These are phyloP conservation scores for Pleurotus djamor DNA, from an alignment of 768 basidiomycete genomes.

Conservation along the genomic window DNA sequence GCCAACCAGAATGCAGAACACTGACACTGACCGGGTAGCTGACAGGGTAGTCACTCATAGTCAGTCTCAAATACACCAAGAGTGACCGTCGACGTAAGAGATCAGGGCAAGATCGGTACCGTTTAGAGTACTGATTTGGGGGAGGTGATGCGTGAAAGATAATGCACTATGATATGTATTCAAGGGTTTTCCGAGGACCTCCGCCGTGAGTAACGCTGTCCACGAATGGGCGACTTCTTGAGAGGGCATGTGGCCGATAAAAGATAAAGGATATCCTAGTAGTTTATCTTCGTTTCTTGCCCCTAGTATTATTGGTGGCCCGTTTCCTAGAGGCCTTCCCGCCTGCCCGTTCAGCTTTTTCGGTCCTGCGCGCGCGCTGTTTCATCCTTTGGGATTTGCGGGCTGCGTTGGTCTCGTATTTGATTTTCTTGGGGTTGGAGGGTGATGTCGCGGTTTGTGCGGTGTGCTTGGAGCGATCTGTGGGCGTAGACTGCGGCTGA, in stretches of 20 bases:
- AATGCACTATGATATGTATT: background rate
- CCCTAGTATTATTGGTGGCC: slow-evolving; percentile 9
- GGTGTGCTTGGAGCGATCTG: slow-evolving; percentile 9
- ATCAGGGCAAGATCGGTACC: no score
- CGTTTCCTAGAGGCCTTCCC: slow-evolving; percentile 53
- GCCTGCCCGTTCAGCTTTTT: slow-evolving; percentile 73
- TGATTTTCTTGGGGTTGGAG: slow-evolving; percentile 33
- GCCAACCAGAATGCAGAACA: no score
- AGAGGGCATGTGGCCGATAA: slow-evolving; percentile 5
- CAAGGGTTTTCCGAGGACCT: background rate
- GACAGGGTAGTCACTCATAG: no score
- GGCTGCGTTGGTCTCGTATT: slow-evolving; percentile 71
- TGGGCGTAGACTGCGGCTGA: slow-evolving; percentile 7
- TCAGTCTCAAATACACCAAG: no score
- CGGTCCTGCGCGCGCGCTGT: slow-evolving; percentile 60
- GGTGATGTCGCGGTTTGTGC: slow-evolving; percentile 13
- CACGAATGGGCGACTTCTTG: no score
- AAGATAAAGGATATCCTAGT: no score
- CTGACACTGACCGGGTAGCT: no score
- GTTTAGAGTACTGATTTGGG: no score
- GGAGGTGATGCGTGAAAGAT: no score
- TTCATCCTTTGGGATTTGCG: slow-evolving; percentile 60
- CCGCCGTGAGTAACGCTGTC: background rate
- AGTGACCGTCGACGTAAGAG: no score
- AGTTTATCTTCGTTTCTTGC: slow-evolving; percentile 10